A percentile compares a stretch with the other conserved stretches of the same genome.
These are phyloP conservation scores for Ashbya aceris DNA, from an alignment of 1,139 yeast genomes.

Conservation along the genomic window DNA sequence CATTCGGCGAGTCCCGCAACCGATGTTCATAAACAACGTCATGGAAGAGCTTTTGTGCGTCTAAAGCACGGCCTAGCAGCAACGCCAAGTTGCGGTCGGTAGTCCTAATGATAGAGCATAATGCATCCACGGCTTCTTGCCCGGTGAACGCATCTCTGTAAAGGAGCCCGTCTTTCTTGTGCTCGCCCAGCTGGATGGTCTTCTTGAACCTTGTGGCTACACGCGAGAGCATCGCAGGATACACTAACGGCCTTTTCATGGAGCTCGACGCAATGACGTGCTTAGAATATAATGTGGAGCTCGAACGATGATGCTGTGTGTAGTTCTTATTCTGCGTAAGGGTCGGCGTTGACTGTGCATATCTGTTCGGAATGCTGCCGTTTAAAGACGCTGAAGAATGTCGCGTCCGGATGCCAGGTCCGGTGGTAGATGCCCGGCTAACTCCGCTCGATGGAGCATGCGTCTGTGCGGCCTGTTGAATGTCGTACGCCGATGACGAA, in stretches of 20 bases:
- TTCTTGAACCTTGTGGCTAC: slow-evolving; percentile 78
- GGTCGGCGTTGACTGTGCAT: slow-evolving; percentile 26
- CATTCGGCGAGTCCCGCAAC: slow-evolving; percentile 76
- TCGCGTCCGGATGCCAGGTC: slow-evolving; percentile 31
- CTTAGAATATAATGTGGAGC: slow-evolving; percentile 18
- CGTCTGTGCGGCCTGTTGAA: background rate
- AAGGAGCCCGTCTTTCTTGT: slow-evolving; percentile 87
- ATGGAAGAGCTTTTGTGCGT: slow-evolving; percentile 89
- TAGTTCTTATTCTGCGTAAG: slow-evolving; percentile 1
- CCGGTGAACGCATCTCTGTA: slow-evolving; percentile 95
- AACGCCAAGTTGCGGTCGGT: slow-evolving; percentile 87
- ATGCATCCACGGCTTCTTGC: slow-evolving; percentile 82
- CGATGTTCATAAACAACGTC: slow-evolving; percentile 95
- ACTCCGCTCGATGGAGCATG: background rate
- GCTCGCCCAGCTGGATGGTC: slow-evolving; percentile 60
- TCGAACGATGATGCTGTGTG: slow-evolving; percentile 17
- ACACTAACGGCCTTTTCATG: slow-evolving; percentile 34
- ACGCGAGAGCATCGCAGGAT: slow-evolving; percentile 80
- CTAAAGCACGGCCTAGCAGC: slow-evolving; percentile 81
- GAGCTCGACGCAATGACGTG: slow-evolving; percentile 22
- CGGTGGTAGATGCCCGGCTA: slow-evolving; percentile 17
- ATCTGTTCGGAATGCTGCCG: slow-evolving; percentile 19
- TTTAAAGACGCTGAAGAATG: slow-evolving; percentile 29
- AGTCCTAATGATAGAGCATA: slow-evolving; percentile 76
- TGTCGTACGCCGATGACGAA: slow-evolving; percentile 15